phyloP scores from a whole-genome alignment of 2,329 filamentous ascomycete genomes.

The Phymatotrichopsis omnivora region DNA sequence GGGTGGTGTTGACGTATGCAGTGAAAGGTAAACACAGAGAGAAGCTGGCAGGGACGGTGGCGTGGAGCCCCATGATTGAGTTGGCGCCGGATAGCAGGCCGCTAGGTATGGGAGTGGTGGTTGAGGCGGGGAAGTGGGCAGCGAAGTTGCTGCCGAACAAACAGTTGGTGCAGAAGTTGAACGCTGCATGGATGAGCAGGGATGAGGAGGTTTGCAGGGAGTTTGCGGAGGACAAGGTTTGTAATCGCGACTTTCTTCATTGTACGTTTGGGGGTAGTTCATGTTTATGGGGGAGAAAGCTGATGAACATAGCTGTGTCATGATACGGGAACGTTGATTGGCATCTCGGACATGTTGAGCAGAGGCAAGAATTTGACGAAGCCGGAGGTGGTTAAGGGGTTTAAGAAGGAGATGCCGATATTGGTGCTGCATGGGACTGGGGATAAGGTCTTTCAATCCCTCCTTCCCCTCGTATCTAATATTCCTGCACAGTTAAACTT shows the following conservation, averaged over 20 bases:
- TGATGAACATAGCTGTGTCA: conserved; percentile 56
- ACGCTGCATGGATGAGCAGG: conserved; percentile 54
- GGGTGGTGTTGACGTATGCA: conserved; percentile 56
- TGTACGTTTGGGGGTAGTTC: too few relatives aligned
- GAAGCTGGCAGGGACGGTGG: conserved; percentile 35
- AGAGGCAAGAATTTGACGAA: conserved; percentile 38
- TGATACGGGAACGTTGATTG: conserved; percentile 76
- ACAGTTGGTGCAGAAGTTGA: conserved; percentile 57
- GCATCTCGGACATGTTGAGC: conserved; percentile 66
- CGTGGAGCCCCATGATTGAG: conserved; percentile 59
- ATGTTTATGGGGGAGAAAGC: conserved; percentile 1
- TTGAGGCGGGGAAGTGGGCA: conserved; percentile 57
- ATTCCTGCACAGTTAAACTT: neutral
- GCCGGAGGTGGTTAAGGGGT: conserved; percentile 38
- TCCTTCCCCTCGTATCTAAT: neutral
- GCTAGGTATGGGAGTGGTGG: too few relatives aligned
- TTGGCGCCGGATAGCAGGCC: conserved; percentile 59
- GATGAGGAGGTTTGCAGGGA: conserved; percentile 53
- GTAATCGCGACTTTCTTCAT: too few relatives aligned
- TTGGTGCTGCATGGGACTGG: conserved; percentile 67
- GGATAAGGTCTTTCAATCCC: conserved; percentile 44
- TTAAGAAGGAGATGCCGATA: conserved; percentile 47
- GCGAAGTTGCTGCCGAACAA: conserved; percentile 55
- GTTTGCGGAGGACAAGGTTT: conserved; percentile 50
- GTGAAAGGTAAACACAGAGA: conserved; percentile 35